Evolutionary conservation across 208 protist species (phyloP).

Genomic region (Crithidia fasciculata): DNA sequence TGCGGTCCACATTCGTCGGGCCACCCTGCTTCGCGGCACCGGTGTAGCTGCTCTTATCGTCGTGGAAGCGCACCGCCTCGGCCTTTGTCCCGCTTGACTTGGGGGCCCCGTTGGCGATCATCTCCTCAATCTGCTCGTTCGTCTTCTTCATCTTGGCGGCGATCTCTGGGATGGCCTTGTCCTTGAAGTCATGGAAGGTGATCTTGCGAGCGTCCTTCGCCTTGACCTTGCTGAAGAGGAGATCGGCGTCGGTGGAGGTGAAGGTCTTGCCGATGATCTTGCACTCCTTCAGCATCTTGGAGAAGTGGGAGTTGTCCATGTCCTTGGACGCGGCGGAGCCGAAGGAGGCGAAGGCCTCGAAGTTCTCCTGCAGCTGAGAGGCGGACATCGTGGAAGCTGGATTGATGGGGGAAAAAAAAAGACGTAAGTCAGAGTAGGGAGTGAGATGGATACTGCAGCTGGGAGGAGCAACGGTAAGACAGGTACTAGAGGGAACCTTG

Average conservation of each 20-base stretch:
- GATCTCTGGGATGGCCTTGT: constrained; percentile 82
- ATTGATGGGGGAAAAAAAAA: too few relatives aligned
- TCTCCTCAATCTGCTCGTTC: constrained; percentile 60
- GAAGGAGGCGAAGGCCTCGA: constrained; percentile 90
- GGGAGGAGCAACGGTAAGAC: too few relatives aligned
- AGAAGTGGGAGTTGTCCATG: constrained; percentile 92
- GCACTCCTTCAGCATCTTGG: constrained; percentile 92
- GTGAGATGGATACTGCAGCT: too few relatives aligned
- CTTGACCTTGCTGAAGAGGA: constrained; percentile 93
- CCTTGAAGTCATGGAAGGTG: constrained; percentile 71
- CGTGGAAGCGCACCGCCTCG: constrained; percentile 88
- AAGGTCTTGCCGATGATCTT: constrained; percentile 92
- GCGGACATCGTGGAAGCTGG: constrained; percentile 28
- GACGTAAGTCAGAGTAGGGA: too few relatives aligned
- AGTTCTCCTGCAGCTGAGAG: constrained; percentile 51
- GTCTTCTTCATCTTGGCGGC: constrained; percentile 89
- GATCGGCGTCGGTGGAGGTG: constrained; percentile 87
- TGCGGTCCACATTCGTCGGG: constrained; percentile 91
- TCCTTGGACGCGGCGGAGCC: constrained; percentile 82
- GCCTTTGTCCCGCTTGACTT: constrained; percentile 82
- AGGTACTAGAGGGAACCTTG: too few relatives aligned
- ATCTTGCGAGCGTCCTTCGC: constrained; percentile 90
- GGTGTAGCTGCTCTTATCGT: constrained; percentile 92
- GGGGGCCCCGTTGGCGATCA: constrained; percentile 54
- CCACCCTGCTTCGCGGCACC: constrained; percentile 90